phyloP scores from a whole-genome alignment of 1,284 basidiomycete genomes.

The Phenoliferia sp. region DNA sequence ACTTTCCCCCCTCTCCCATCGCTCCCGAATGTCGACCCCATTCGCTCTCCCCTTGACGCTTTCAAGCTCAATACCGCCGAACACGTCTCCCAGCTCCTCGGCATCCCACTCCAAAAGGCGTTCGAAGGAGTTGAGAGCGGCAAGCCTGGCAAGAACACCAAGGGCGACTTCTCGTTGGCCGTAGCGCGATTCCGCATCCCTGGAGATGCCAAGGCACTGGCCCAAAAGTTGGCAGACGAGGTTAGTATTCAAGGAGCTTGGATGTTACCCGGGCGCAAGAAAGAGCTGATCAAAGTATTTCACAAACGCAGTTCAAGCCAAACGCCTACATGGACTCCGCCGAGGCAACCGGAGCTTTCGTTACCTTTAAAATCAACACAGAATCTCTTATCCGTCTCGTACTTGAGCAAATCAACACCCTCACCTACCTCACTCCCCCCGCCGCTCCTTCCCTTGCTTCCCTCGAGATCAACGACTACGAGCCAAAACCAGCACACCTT shows the following conservation, averaged over 20 bases:
- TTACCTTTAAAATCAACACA: constrained; percentile 73
- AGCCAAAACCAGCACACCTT: constrained; percentile 29
- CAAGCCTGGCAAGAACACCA: constrained; percentile 66
- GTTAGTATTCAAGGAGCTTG: constrained; percentile 49
- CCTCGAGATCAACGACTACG: constrained; percentile 22
- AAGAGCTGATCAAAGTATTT: background rate
- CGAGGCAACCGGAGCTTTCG: constrained; percentile 68
- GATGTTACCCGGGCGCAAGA: background rate
- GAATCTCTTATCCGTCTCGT: constrained; percentile 67
- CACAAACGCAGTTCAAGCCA: constrained; percentile 48
- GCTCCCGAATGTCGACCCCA: constrained; percentile 54
- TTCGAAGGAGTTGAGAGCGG: constrained; percentile 82
- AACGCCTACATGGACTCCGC: constrained; percentile 56
- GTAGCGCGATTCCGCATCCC: constrained; percentile 83
- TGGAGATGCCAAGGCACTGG: constrained; percentile 75
- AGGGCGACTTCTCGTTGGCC: constrained; percentile 78
- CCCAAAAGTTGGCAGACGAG: constrained; percentile 64
- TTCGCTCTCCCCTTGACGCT: constrained; percentile 67
- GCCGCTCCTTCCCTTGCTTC: constrained; percentile 16
- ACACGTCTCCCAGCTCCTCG: constrained; percentile 64
- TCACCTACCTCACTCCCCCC: constrained; percentile 53
- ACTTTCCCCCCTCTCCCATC: constrained; percentile 36
- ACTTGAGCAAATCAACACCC: constrained; percentile 72
- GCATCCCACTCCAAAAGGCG: constrained; percentile 59
- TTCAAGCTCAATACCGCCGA: constrained; percentile 82